phyloP scores from a whole-genome alignment of 768 basidiomycete species.

The Hygrophoropsis aurantiaca region DNA sequence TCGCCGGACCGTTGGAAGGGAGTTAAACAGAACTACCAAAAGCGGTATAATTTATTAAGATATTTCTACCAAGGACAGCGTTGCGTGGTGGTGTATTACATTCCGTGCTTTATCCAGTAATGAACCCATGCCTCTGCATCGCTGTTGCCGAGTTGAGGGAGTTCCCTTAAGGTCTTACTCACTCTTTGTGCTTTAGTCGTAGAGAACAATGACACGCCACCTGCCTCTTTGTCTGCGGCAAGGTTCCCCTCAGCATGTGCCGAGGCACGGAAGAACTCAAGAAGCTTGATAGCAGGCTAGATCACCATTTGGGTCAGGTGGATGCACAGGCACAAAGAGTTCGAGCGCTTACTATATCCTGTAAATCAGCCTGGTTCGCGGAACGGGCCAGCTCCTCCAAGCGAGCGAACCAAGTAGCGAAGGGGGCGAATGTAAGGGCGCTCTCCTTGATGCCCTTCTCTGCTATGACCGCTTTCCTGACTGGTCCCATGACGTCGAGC shows the following conservation, averaged over 20 bases:
- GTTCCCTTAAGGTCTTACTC: constrained; percentile 10
- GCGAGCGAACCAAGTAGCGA: constrained; percentile 28
- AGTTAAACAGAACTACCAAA: too few species aligned
- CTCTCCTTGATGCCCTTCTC: constrained; percentile 5
- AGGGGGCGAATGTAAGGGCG: constrained; percentile 20
- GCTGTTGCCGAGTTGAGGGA: constrained; percentile 10
- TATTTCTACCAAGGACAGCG: too few species aligned
- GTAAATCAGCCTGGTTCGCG: background rate
- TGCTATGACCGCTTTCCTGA: constrained; percentile 18
- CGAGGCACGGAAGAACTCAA: constrained; percentile 24
- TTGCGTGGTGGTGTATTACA: too few species aligned
- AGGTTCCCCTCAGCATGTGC: constrained; percentile 8
- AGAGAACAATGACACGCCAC: constrained; percentile 1
- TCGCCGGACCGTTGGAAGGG: too few species aligned
- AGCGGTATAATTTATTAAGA: too few species aligned
- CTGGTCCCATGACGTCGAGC: constrained; percentile 20
- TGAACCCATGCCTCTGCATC: constrained; percentile 18
- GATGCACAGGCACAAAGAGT: constrained; percentile 33
- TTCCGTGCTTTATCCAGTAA: constrained; percentile 12
- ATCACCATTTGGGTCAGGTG: constrained; percentile 21
- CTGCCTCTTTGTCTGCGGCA: background rate
- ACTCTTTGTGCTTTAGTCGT: constrained; percentile 8
- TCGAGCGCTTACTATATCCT: background rate
- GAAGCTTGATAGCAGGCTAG: constrained; percentile 34
- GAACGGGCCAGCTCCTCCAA: constrained; percentile 21